Conservation (phyloP, 495 filamentous ascomycete species). For the Evansstolkia leycettana region DNA sequence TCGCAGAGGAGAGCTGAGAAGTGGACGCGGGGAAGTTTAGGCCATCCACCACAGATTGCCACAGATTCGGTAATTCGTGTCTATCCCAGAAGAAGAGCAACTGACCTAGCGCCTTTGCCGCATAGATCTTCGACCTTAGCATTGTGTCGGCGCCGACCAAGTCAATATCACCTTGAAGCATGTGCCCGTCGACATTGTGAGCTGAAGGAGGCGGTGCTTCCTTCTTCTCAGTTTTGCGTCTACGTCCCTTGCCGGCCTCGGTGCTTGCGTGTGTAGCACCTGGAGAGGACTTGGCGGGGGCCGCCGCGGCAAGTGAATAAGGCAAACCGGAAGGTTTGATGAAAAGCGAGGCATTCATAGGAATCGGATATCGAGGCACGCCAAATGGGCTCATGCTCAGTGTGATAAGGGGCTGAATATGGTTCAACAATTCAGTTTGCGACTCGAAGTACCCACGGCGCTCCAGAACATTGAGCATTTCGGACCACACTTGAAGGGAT, state of each 20-base stretch:
- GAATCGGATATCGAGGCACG: constrained; percentile 73
- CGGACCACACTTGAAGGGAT: constrained; percentile 78
- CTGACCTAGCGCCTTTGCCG: constrained; percentile 68
- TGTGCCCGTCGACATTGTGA: constrained; percentile 94
- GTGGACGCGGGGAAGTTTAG: constrained; percentile 64
- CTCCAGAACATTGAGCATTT: constrained; percentile 57
- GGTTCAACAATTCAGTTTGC: constrained; percentile 45
- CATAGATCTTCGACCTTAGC: constrained; percentile 76
- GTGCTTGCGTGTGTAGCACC: constrained; percentile 8
- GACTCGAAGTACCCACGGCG: constrained; percentile 45
- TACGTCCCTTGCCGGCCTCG: constrained; percentile 45
- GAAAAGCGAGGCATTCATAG: constrained; percentile 81
- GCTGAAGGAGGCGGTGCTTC: constrained; percentile 52
- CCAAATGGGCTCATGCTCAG: constrained; percentile 83
- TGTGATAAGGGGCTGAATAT: constrained; percentile 64
- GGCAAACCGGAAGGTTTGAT: constrained; percentile 87
- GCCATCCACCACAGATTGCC: constrained; percentile 42
- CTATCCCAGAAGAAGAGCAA: constrained; percentile 33
- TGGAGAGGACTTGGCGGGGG: constrained; percentile 50
- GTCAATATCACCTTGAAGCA: constrained; percentile 95
- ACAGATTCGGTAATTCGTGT: constrained; percentile 27
- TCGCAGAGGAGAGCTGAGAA: constrained; percentile 69
- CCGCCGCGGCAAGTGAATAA: constrained; percentile 43
- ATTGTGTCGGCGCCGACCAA: constrained; percentile 81
- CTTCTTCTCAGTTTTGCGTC: constrained; percentile 72